Conservation (phyloP, 2,329 filamentous ascomycete species). For the Alternaria sp. region DNA sequence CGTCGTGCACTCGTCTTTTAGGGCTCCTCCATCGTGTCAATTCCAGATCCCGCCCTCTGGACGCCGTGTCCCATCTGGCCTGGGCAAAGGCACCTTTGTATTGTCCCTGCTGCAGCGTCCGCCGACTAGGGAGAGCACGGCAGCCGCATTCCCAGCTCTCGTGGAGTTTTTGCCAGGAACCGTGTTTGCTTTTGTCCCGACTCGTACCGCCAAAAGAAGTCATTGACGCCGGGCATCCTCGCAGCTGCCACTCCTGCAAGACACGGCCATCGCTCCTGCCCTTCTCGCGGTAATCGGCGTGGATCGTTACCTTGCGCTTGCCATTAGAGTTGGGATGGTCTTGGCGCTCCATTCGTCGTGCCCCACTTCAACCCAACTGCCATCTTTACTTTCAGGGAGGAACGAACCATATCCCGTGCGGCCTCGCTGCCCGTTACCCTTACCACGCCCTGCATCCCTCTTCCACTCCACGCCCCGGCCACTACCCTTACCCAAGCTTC, state of each 20-base stretch:
- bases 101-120: conserved; percentile 23
- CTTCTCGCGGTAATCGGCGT: neutral
- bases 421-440: conserved; percentile 16
- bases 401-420: conserved; percentile 19
- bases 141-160: conserved; percentile 42
- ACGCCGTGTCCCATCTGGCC: conserved; percentile 27
- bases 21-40: conserved; percentile 24
- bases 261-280: neutral
- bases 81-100: conserved; percentile 17
- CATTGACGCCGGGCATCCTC: conserved; percentile 16
- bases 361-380: conserved; percentile 32
- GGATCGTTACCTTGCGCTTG: conserved; percentile 23
- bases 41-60: conserved; percentile 31
- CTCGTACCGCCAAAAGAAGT: conserved; percentile 29
- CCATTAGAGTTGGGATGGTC: conserved; percentile 17
- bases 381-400: conserved; percentile 31
- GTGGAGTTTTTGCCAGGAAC: conserved; percentile 29
- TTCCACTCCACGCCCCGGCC: conserved; percentile 26
- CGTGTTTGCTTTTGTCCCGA: conserved; percentile 34
- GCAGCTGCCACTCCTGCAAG: conserved; percentile 12
- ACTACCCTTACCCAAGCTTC: conserved; percentile 6
- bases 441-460: conserved; percentile 12
- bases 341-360: conserved; percentile 30
- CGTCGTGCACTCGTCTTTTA: conserved; percentile 28
- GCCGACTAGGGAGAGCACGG: conserved; percentile 31